Evolutionary conservation across 257 asterid species (phyloP), one percentile per base, ranked within the genome.

Genomic region (Solanum okadae): DNA sequence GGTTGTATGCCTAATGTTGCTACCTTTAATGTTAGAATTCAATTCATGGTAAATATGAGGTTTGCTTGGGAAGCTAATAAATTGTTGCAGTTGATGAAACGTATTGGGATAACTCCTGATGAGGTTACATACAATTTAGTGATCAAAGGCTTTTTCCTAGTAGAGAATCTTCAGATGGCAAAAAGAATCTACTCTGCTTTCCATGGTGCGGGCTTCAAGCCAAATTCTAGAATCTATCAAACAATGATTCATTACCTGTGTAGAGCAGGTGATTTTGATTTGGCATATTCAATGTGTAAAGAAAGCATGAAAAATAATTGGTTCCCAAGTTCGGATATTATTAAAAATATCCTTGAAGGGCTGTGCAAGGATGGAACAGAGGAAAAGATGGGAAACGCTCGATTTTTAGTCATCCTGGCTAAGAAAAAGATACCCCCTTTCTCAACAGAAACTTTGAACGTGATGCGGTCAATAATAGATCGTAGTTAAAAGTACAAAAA

Each of bases 51-150:
- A 85, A 91, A 77, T 85, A 89, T 85, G 52, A 93, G 96, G 33
- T 94, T 96, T 71, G 93, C 98, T 6, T 95, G 98, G 96, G 95
- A 95, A 75, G 96, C 98, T 83, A 92, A 93, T 88, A 92, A 92
- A 89, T 70, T 94, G 89, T 86, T 94, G 91, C 70, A 40, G 52
- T 88, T 87, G 87, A 96, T 96, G 98, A 93, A 90, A 73, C 34
- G 88, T 6, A 38, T 83, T 34, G 87, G 90, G 91, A 84, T 91
- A 84, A 78, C 84, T 87, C 93, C 95, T 1, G 95, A 96, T 84
- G 96, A 96, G 93, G 92, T 93, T 79, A 92, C 98, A 1, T 96
- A 92, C 91, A 96, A 95, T 91, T 91, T 96, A 90, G 96, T 96
- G 92, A 95, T 96, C 22, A 96, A 96, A 91, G 98, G 98, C 27